These are phyloP conservation scores for Calocera cornea DNA, from an alignment of 768 basidiomycete genomes.

Conservation along the genomic window DNA sequence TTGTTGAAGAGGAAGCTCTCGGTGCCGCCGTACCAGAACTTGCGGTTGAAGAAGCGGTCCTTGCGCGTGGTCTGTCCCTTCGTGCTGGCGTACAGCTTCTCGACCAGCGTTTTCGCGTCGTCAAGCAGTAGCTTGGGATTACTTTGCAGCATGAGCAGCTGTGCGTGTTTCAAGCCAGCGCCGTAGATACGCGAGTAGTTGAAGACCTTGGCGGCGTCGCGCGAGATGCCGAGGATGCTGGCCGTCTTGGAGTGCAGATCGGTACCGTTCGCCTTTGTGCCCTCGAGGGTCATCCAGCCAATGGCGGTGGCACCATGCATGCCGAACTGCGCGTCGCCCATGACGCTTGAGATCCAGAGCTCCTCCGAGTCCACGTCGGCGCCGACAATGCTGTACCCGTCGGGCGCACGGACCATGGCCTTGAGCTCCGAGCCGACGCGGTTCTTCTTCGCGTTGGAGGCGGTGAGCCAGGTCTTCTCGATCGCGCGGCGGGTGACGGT, in stretches of 20 bases:
- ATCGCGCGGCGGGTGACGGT: slow-evolving; percentile 95
- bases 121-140: slow-evolving; percentile 67
- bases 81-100: slow-evolving; percentile 78
- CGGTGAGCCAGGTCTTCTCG: slow-evolving; percentile 96
- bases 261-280: slow-evolving; percentile 86
- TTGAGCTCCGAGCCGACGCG: slow-evolving; percentile 97
- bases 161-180: slow-evolving; percentile 91
- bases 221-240: slow-evolving; percentile 76
- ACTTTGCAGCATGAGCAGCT: slow-evolving; percentile 72
- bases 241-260: slow-evolving; percentile 97
- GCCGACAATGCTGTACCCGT: slow-evolving; percentile 87
- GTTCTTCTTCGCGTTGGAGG: slow-evolving; percentile 94
- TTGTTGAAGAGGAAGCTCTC: slow-evolving; percentile 98
- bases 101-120: slow-evolving; percentile 64
- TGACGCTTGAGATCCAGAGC: slow-evolving; percentile 95
- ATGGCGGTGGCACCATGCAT: slow-evolving; percentile 91
- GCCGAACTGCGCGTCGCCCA: slow-evolving; percentile 98
- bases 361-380: slow-evolving; percentile 99
- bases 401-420: slow-evolving; percentile 90
- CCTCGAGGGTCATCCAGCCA: slow-evolving; percentile 99
- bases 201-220: slow-evolving; percentile 95
- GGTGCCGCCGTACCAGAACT: slow-evolving; percentile 94
- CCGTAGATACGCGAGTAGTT: slow-evolving; percentile 98
- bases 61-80: slow-evolving; percentile 83
- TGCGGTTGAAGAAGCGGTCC: slow-evolving; percentile 55